A percentile compares a stretch with the other conserved stretches of the same genome.
Conservation (phyloP, 83 land plant species). For the Diphasiastrum complanatum region DNA sequence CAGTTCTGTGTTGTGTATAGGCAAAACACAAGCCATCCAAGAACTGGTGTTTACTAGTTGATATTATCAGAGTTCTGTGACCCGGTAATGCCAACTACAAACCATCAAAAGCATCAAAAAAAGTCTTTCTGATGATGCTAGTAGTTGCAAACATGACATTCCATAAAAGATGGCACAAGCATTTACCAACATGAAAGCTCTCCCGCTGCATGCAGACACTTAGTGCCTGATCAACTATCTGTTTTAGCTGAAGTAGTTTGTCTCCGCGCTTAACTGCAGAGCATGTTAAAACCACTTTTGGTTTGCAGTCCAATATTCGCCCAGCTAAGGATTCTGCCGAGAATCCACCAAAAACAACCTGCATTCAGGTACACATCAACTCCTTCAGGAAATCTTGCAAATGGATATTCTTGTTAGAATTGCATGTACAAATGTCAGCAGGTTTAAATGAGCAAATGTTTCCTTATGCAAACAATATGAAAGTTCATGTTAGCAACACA, state of each 20-base stretch:
- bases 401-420: not conserved
- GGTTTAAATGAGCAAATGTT: too few relatives aligned
- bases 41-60: too few relatives aligned
- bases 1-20: too few relatives aligned
- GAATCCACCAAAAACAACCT: conserved; percentile 32
- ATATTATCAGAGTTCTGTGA: too few relatives aligned
- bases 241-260: conserved; percentile 9
- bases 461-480: conserved; percentile 3
- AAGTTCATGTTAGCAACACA: too few relatives aligned
- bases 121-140: too few relatives aligned
- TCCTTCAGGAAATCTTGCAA: not conserved
- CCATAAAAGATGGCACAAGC: not conserved
- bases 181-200: conserved; percentile 13
- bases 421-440: not conserved
- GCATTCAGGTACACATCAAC: not conserved
- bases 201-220: conserved; percentile 11
- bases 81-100: too few relatives aligned
- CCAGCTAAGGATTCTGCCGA: conserved; percentile 28
- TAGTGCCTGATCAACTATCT: conserved; percentile 22
- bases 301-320: conserved; percentile 21
- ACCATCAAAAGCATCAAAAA: too few relatives aligned
- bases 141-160: not conserved
- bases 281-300: conserved; percentile 23
- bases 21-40: too few relatives aligned
- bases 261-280: conserved; percentile 18